Evolutionary conservation across 2,329 filamentous ascomycete species (phyloP), one percentile per base, ranked within the genome.

Genomic region (Triangularia verruculosa): DNA sequence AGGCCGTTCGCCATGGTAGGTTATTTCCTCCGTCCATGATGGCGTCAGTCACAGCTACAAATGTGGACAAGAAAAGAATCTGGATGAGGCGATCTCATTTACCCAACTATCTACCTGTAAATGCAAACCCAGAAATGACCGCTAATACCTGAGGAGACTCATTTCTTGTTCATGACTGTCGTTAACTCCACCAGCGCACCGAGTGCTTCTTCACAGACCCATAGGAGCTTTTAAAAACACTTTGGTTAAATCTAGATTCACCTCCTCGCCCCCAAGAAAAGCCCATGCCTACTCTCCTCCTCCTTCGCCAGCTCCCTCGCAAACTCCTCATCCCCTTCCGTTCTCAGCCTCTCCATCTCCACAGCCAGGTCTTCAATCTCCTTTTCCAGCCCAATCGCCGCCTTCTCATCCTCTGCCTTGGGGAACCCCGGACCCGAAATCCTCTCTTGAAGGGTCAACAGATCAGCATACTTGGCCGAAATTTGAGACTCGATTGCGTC

Each of bases 271-370:
- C 39, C 20, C 39, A 47, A 8, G 13, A 47, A 47, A n/a, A 47
- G 11, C n/a, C 39, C 39, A 47, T 57, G 39, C 27, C 55, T 13
- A 62, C 57, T 24, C 59, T 56, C 60, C 62, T 74, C 72, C 63
- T 74, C 70, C 55, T 71, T 70, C 12, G 69, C 78, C 66, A 83
- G 59, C 65, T 79, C 77, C 64, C 75, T 74, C 28, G 80, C 82
- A 64, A 80, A 80, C 65, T 79, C 76, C 69, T 78, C 81, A 59
- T 84, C 81, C 1, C 78, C 80, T 70, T 81, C 77, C 5, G 81
- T 64, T 64, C 75, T 72, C 61, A 83, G 62, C 61, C 66, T 62
- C 59, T 79, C 75, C 25, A 82, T 68, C 55, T 74, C 73, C 12
- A 67, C 65, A 51, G 75, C 75, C 61, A 84, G 68, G 30, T 70